Conservation (phyloP, 179 eudicot species). For the Actinidia arguta region DNA sequence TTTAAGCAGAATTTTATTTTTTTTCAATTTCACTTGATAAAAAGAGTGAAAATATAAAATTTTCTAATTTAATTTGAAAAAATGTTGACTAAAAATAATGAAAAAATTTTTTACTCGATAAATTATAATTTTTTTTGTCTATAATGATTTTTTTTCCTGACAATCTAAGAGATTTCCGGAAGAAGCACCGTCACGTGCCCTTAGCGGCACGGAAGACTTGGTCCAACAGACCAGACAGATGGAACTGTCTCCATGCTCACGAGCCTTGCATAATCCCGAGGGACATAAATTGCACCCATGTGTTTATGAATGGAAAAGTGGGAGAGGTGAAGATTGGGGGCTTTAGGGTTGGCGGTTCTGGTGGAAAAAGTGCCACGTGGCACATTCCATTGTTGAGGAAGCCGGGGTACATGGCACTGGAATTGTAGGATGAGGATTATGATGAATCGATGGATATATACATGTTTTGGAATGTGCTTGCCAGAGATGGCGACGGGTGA, state of each 20-base stretch:
- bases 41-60: no score
- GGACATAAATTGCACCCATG: constrained; percentile 78
- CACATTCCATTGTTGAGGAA: constrained; percentile 79
- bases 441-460: constrained; percentile 75
- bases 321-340: constrained; percentile 90
- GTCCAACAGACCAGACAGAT: constrained; percentile 76
- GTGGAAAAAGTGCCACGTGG: constrained; percentile 74
- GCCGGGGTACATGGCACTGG: constrained; percentile 90
- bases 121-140: no score
- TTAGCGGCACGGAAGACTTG: constrained; percentile 78
- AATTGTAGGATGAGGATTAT: constrained; percentile 82
- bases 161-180: constrained; percentile 76
- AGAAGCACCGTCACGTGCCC: constrained; percentile 75
- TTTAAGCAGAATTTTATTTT: no score
- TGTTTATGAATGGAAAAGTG: constrained; percentile 77
- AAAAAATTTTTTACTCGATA: no score
- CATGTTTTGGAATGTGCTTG: constrained; percentile 79
- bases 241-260: constrained; percentile 80
- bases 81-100: no score
- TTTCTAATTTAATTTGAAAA: no score
- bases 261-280: constrained; percentile 86
- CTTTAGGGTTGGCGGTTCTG: constrained; percentile 76
- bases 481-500: constrained; percentile 80
- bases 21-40: no score
- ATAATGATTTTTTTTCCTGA: no score